Evolutionary conservation across 2,329 filamentous ascomycete species (phyloP), one percentile per base, ranked within the genome.

Genomic region (Diaporthe citrichinensis): DNA sequence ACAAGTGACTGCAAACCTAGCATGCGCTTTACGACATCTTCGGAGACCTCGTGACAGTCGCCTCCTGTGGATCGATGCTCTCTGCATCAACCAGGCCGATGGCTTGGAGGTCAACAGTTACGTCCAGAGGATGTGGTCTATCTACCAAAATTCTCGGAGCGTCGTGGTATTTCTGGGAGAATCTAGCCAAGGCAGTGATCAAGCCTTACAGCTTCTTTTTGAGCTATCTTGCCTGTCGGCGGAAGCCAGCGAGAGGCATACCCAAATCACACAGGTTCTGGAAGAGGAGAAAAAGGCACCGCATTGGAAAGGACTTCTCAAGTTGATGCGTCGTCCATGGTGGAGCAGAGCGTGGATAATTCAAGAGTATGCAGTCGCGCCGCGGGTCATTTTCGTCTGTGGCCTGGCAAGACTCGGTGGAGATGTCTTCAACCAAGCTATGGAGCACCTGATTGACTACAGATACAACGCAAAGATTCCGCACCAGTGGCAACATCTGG

Each of bases 271-370:
- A 17, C 46, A 34, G 2, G 14, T 55, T 6, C 34, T 69, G 6
- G 49, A 4, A 25, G 46, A 69, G n/a, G 49, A 55, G n/a, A 31
- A 41, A 28, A 69, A 28, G n/a, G 34, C 31, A 23, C 14, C 31
- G 4, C 49, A 69, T 41, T 69, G 65, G 65, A 41, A 20, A 25
- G 65, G 46, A 34, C 65, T 69, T n/a, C 23, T 28, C 8, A 55
- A 53, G 46, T n/a, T 69, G 23, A 69, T 69, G 65, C 46, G 36
- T 34, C 49, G 46, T 9, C n/a, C 46, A 15, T 69, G 65, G 65
- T 69, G 65, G 65, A 69, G 46, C n/a, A 53, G 65, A 28, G 65
- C 65, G 31, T 69, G 65, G 65, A 69, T 69, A 39, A 69, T 69
- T 1, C 65, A 69, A 14, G 65, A 69, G 39, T 69, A 69, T 28